phyloP scores from a whole-genome alignment of 345 rosid genomes.

The Salix udensis region DNA sequence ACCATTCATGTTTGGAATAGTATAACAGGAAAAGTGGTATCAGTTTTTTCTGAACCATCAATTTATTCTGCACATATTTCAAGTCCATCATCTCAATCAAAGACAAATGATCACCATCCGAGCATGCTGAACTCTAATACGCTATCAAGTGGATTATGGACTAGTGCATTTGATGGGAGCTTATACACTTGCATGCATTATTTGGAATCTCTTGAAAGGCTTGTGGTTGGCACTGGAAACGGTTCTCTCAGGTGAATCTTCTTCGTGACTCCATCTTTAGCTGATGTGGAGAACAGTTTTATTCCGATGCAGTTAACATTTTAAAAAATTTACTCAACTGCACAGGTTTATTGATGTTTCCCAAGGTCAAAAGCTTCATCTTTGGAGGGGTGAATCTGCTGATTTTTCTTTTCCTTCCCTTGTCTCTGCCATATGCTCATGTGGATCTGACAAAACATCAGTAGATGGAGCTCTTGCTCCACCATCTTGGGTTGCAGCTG shows the following conservation, averaged over 20 bases:
- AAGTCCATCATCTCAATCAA: conserved; percentile 40
- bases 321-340: conserved; percentile 2
- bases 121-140: conserved; percentile 53
- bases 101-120: conserved; percentile 42
- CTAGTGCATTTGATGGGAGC: conserved; percentile 66
- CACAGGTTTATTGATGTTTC: conserved; percentile 69
- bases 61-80: conserved; percentile 48
- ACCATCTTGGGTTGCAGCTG: conserved; percentile 79
- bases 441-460: conserved; percentile 50
- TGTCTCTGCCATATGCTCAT: conserved; percentile 77
- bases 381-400: conserved; percentile 70
- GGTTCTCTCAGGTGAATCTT: conserved; percentile 73
- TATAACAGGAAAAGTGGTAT: conserved; percentile 70
- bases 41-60: conserved; percentile 64
- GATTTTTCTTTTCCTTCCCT: conserved; percentile 75
- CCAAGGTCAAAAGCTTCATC: conserved; percentile 73
- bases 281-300: conserved; percentile 4
- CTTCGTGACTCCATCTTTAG: conserved; percentile 7
- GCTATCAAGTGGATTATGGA: conserved; percentile 64
- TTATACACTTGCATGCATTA: conserved; percentile 84
- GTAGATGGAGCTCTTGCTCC: conserved; percentile 46
- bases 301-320: conserved; percentile 7
- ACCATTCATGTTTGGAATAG: conserved; percentile 88
- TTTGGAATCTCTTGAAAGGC: conserved; percentile 57
- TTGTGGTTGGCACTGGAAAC: conserved; percentile 76